Conservation (phyloP, 257 asterid genomes). For the Salvia hispanica region DNA sequence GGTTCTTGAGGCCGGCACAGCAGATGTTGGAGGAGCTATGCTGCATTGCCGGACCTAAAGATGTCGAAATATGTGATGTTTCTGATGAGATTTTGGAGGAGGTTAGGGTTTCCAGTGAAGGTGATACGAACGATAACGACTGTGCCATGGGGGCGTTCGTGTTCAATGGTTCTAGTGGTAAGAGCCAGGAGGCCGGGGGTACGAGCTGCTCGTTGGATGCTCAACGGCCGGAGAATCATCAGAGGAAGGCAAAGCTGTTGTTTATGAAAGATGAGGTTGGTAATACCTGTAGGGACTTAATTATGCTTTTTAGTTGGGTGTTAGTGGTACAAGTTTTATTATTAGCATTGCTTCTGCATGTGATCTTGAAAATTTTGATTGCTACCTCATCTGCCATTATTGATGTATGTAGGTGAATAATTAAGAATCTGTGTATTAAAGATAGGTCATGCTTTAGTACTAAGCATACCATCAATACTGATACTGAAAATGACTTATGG, state of each 20-base stretch:
- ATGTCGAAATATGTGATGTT: constrained; percentile 13
- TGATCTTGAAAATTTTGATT: not conserved
- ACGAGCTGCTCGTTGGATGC: constrained; percentile 27
- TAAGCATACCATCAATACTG: no score
- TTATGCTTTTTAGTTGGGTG: not conserved
- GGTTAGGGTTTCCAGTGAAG: constrained; percentile 45
- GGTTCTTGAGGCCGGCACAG: constrained; percentile 65
- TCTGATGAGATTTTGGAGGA: constrained; percentile 33
- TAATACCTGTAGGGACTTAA: constrained; percentile 1
- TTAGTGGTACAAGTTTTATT: not conserved
- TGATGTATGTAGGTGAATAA: not conserved
- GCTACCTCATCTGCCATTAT: not conserved
- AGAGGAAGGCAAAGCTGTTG: constrained; percentile 45
- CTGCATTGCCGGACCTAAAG: constrained; percentile 36
- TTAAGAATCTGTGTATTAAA: not conserved
- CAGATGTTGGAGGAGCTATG: constrained; percentile 65
- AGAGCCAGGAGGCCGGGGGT: constrained; percentile 27
- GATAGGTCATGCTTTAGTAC: not conserved
- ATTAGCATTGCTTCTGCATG: not conserved
- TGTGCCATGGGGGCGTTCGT: constrained; percentile 20
- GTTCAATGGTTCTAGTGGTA: constrained; percentile 22
- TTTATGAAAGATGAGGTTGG: constrained; percentile 56
- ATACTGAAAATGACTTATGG: no score
- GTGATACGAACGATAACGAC: constrained; percentile 20
- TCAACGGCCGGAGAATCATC: constrained; percentile 36